Base-by-base conservation (phyloP, 1,284 basidiomycete species). In the Ganoderma sinense region DNA sequence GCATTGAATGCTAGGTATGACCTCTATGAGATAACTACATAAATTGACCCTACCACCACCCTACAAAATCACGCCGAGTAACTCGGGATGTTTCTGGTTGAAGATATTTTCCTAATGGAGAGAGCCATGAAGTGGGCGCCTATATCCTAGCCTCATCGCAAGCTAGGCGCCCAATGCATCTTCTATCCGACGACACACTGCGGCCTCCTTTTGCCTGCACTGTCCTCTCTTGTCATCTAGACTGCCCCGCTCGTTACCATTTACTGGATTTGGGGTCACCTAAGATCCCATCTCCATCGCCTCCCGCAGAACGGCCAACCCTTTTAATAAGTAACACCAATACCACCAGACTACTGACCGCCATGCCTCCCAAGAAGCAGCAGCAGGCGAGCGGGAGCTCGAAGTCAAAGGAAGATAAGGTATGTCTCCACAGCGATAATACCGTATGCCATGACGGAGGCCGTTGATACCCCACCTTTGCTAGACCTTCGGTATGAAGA, bases 401-500 rank as follows among this genome's bases (percentile, higher is more conserved):
- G 69, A 94, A 93, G 80, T 85, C 88, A 75, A 90, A 91, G 80
- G 90, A 91, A 1, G 92, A 94, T 83, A 93, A 94, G 90, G 92
- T 91, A 80, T 40, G 67, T 75, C 55, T 36, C 48, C 70, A 69
- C 56, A 62, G 62, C 6, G 8, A 16, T 5, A 29, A 55, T 31
- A 58, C 69, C 69, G 66, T 53, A 63, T 68, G 68, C 18, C 40
- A 62, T 36, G 68, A 70, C 65, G 74, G 66, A 75, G 48, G 64
- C 76, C 75, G 77, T 77, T 79, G 75, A 82, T 76, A 79, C 80
- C 77, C 48, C 23, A 14, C 66, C 67, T 73, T 75, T 72, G 71
- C 75, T 82, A 95, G 93, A 95, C 93, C 71, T 97, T 97, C 81
- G 95, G 96, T 69, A 87, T 97, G 91, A 97, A 97, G 88, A 97